Evolutionary conservation across 441 rosid species (phyloP).

Genomic region (Croton laevigatus): DNA sequence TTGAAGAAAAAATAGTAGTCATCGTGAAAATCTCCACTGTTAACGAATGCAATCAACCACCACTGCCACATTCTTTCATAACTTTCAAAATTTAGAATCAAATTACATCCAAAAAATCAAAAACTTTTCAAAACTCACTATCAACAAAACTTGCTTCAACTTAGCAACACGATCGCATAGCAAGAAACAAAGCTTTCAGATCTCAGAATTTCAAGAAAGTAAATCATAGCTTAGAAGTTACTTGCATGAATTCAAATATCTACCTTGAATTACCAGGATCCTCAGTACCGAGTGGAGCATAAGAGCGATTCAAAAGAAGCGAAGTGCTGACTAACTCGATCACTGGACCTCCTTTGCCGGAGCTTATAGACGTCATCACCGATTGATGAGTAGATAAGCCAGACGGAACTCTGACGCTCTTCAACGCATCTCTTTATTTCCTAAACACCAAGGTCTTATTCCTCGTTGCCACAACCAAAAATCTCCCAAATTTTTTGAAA

Average conservation of each 20-base stretch:
- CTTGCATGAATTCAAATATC: neutral
- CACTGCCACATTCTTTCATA: slow-evolving; percentile 7
- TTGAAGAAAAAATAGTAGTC: no score
- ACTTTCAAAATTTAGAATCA: neutral
- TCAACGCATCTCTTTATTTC: slow-evolving; percentile 83
- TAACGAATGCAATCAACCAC: no score
- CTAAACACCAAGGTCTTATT: slow-evolving; percentile 64
- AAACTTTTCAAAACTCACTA: no score
- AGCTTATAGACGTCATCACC: slow-evolving; percentile 25
- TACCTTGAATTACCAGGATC: slow-evolving; percentile 88
- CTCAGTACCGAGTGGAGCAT: slow-evolving; percentile 79
- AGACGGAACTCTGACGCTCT: slow-evolving; percentile 70
- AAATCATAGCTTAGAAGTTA: neutral
- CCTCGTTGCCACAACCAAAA: slow-evolving; percentile 67
- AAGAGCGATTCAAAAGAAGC: slow-evolving; percentile 58
- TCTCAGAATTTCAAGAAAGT: neutral
- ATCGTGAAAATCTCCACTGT: no score
- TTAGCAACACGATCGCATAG: neutral
- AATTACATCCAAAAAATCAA: no score
- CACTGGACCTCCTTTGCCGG: slow-evolving; percentile 55
- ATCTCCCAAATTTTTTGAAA: neutral
- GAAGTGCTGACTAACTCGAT: slow-evolving; percentile 86
- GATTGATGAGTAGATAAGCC: slow-evolving; percentile 37
- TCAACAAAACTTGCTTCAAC: neutral
- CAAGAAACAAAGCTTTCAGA: neutral